Evolutionary conservation across 225 moss, liverwort and hornwort genomes (phyloP).

Genomic region (Pseudoscleropodium purum): DNA sequence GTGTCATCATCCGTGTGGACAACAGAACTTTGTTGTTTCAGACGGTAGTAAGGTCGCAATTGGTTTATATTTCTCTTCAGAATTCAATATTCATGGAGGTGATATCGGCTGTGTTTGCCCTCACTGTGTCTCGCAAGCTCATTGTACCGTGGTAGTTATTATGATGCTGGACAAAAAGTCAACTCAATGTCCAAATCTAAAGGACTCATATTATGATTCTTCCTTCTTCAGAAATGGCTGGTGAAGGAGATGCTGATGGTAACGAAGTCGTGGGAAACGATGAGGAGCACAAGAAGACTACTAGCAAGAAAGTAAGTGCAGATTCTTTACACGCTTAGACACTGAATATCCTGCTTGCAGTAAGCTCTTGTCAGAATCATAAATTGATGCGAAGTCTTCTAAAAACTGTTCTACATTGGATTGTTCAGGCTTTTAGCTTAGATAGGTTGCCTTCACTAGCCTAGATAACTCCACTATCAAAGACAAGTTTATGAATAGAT

Average conservation of each 20-base stretch:
- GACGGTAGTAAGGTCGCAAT: background rate
- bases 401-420: background rate
- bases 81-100: background rate
- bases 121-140: background rate
- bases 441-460: background rate
- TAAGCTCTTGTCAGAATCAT: background rate
- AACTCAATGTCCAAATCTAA: background rate
- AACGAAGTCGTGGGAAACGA: slow-evolving; percentile 22
- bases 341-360: background rate
- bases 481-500: background rate
- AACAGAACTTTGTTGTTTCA: background rate
- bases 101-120: background rate
- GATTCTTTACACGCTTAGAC: background rate
- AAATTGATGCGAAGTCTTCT: background rate
- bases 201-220: background rate
- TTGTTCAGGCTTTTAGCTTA: background rate
- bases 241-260: slow-evolving; percentile 28
- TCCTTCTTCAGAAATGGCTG: slow-evolving; percentile 9
- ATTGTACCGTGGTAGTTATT: background rate
- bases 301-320: slow-evolving; percentile 40
- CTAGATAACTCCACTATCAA: background rate
- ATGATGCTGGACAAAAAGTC: background rate
- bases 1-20: background rate
- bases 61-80: background rate
- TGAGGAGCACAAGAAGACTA: slow-evolving; percentile 36